A percentile compares a stretch with the other conserved stretches of the same genome.
Conservation (phyloP, 2,329 filamentous ascomycete genomes). For the Emergomyces orientalis region DNA sequence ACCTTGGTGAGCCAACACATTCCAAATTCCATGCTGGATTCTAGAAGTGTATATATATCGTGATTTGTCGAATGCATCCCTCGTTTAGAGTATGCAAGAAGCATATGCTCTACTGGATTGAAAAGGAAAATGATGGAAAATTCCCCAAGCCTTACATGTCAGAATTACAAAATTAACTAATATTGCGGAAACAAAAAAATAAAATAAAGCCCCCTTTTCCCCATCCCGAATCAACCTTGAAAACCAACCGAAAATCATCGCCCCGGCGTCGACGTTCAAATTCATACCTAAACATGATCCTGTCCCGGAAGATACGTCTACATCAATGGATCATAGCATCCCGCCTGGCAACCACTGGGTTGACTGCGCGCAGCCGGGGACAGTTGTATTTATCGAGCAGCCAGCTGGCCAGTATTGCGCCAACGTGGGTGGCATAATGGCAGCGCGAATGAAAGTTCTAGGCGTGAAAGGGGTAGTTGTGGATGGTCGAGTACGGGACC, state of each 20-base stretch:
- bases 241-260: conserved; percentile 30
- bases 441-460: conserved; percentile 55
- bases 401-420: conserved; percentile 58
- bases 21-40: neutral
- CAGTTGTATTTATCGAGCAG: conserved; percentile 58
- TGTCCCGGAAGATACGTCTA: conserved; percentile 25
- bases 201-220: conserved; percentile 27
- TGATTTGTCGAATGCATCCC: no score
- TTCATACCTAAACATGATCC: conserved; percentile 51
- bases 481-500: conserved; percentile 57
- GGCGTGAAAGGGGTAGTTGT: conserved; percentile 56
- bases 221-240: conserved; percentile 24
- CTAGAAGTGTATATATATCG: neutral
- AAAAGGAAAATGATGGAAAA: no score
- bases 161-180: neutral
- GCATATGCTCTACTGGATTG: neutral
- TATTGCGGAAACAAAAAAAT: no score
- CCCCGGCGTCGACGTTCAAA: conserved; percentile 36
- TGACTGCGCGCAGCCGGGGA: conserved; percentile 51
- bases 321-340: conserved; percentile 40
- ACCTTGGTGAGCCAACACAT: conserved; percentile 42
- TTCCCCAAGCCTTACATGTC: neutral
- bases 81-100: neutral
- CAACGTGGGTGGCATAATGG: conserved; percentile 69
- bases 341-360: conserved; percentile 57